phyloP scores from a whole-genome alignment of 2,329 filamentous ascomycete species.

The Alternaria sp. region DNA sequence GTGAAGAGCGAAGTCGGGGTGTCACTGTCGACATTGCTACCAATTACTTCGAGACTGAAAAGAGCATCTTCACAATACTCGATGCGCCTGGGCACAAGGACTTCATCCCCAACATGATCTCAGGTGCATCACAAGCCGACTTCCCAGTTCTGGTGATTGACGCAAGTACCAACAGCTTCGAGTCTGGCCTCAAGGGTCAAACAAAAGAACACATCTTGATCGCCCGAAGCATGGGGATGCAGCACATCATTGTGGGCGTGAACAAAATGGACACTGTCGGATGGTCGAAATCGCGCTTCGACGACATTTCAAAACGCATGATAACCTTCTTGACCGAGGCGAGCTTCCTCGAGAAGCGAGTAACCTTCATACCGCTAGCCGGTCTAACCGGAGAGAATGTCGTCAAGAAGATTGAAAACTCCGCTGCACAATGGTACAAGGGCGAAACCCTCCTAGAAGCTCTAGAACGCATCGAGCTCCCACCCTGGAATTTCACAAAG shows the following conservation, averaged over 20 bases:
- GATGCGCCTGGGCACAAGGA: conserved; percentile 95
- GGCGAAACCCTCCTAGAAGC: conserved; percentile 83
- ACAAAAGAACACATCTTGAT: conserved; percentile 93
- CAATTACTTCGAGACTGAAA: conserved; percentile 90
- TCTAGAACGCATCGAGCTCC: conserved; percentile 81
- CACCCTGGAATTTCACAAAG: conserved; percentile 73
- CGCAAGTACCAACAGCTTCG: conserved; percentile 87
- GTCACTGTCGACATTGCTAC: conserved; percentile 98
- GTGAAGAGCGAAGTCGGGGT: conserved; percentile 86
- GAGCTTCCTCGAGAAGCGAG: conserved; percentile 81
- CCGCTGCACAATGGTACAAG: conserved; percentile 74
- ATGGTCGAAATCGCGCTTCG: conserved; percentile 84
- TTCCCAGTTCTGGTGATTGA: conserved; percentile 96
- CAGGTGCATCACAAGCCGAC: conserved; percentile 92
- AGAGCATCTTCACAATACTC: conserved; percentile 88
- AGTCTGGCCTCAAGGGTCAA: conserved; percentile 91
- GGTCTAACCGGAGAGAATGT: conserved; percentile 91
- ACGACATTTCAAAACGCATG: conserved; percentile 85
- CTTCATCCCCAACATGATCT: conserved; percentile 99
- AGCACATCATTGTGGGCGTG: conserved; percentile 85
- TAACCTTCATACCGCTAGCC: conserved; percentile 88
- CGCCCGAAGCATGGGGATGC: conserved; percentile 88
- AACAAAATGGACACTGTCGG: conserved; percentile 92
- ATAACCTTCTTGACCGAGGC: conserved; percentile 81
- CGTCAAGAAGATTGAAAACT: conserved; percentile 64